Base-by-base conservation (phyloP, 805 yeast species). In the Myxozyma geophila region DNA sequence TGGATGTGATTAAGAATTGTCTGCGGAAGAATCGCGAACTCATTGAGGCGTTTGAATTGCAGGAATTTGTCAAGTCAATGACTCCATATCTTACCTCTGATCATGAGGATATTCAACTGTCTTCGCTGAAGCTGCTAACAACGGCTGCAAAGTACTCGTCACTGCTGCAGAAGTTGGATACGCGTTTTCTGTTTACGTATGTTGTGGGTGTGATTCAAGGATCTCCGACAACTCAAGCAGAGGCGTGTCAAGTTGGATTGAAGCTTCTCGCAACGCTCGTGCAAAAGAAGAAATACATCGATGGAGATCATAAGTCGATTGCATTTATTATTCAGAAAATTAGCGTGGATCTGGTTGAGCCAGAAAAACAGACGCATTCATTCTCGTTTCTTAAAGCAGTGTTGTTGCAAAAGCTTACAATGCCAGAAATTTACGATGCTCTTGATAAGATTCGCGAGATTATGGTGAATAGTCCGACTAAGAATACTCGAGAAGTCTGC, bases 361-460 rank as follows among this genome's bases (percentile, higher is more conserved):
- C 97, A 10, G 87, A 84, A 69, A 84, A 87, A 67, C 98, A 93
- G 74, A 92, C 96, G 47, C 81, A 90, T 50, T 96, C 98, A 0
- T 90, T 92, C 75, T 86, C 87, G 58, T 92, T 93, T 70, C 75
- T 95, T 70, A 88, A 87, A 67, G 85, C 97, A 0, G 80, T 92
- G n/a, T 81, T 93, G 43, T 75, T 88, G 12, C 87, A 87, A 67
- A 91, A 86, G 70, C 79, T 89, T 19, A 79, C 87, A 83, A 78
- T 92, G 21, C 92, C 98, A 0, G 98, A 95, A 73, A 83, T 95
- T 0, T 95, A 95, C 73, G 98, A 92, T 70, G 83, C 88, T 1
- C 87, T 93, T 87, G 96, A 90, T 63, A 82, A 81, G 54, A 87
- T 93, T 2, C 82, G 95, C 9, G 84, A 86, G 63, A 88, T 91